Conservation (phyloP, 2,329 filamentous ascomycete species). For the Madurella mycetomatis region DNA sequence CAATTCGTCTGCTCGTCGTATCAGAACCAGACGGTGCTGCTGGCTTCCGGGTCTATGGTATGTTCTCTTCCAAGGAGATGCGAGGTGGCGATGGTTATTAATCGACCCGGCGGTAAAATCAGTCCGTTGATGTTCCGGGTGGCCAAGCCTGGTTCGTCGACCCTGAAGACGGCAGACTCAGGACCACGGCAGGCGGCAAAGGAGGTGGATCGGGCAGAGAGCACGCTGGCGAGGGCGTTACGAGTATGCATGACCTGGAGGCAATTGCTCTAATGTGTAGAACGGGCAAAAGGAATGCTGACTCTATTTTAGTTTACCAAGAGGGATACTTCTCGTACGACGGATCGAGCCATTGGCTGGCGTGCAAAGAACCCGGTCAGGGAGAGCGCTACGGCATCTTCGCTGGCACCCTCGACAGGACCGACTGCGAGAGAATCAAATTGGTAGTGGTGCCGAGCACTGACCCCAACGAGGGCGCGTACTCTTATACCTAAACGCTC, state of each 20-base stretch:
- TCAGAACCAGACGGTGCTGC: slow-evolving; percentile 2
- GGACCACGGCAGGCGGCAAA: slow-evolving; percentile 1
- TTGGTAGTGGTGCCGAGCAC: neutral
- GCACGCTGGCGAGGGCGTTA: neutral
- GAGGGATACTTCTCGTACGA: neutral
- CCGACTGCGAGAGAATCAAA: slow-evolving; percentile 1
- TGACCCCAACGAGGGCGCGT: slow-evolving; percentile 1
- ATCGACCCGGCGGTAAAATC: neutral
- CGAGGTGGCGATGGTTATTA: neutral
- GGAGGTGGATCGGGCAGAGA: neutral
- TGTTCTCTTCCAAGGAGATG: neutral
- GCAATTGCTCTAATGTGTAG: neutral
- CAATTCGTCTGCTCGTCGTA: neutral
- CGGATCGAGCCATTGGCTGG: slow-evolving; percentile 1
- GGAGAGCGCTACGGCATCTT: neutral
- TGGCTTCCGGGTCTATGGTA: slow-evolving; percentile 1
- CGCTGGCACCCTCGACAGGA: neutral
- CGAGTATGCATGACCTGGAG: neutral
- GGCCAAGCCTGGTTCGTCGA: slow-evolving; percentile 6
- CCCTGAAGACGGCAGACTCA: neutral
- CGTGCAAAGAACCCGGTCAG: neutral
- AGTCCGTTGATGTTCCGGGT: slow-evolving; percentile 2
- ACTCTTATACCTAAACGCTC: neutral
- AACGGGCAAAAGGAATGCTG: neutral
- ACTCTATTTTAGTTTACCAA: slow-evolving; percentile 1